Evolutionary conservation across 331 rosid species (phyloP), one percentile per base, ranked within the genome.

Genomic region (Stylosanthes scabra): DNA sequence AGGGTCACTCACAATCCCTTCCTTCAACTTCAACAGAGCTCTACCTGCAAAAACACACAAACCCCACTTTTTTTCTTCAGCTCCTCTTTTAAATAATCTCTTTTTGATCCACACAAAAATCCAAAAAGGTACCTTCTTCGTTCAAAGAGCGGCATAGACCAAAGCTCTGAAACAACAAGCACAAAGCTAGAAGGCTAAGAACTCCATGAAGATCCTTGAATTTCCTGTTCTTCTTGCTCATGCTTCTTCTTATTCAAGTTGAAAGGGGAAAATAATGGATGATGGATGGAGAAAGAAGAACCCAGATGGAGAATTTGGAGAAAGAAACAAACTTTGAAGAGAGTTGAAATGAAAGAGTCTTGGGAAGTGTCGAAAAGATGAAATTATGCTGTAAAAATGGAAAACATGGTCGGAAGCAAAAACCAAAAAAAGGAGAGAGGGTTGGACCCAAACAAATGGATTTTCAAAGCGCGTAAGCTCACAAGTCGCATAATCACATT

Each of bases 1-100:
- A 7, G 99, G 99, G 62, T 94, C 99, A 60, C 82, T 87, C 49
- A 65, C 73, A 20, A 94, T 81, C 66, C 87, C 80, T 29, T 91
- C 85, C 80, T 81, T 86, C 60, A 94, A 87, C 83, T 86, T 91
- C 88, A 94, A 66, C 66, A 94, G 92, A 70, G 92, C 85, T 81
- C 87, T 84, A 88, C 97, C 99, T 94, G 78, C 39, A 34, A 34
- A 12, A 49, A 49, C 78, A 72, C 65, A 77, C 3, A 60, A 81
- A 64, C 60, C 52, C 75, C 59, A 7, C 46, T 42, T 42, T 42
- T 42, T 42, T 34, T 44, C 34, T 52, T 66, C 77, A 84, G 31
- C 50, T 50, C 40, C 69, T 72, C 40, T 37, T 44, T 58, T 9
- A 7, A 13, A 34, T 34, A 34, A 34, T 34, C 39, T 6, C 39